Evolutionary conservation across 257 asterid species (phyloP), one percentile per base, ranked within the genome.

Genomic region (Prunella vulgaris): DNA sequence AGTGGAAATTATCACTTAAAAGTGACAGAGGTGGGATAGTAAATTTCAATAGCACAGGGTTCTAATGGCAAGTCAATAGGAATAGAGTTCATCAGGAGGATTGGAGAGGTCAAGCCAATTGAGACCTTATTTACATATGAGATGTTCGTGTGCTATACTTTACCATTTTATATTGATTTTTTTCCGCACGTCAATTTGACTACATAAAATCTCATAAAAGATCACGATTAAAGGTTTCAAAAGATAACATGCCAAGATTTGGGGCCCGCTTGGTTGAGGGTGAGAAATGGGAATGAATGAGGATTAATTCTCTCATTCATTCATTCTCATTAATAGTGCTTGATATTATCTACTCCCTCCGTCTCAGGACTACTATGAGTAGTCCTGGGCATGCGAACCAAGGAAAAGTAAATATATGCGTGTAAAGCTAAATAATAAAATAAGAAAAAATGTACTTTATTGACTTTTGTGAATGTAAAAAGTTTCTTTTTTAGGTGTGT

Each of bases 31-130:
- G 37, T 46, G 6, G 18, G 48, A 57, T 44, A 35, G 24, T 28
- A 58, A 65, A 49, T n/a, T 58, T 60, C 69, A 64, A 52, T 14
- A 63, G 38, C 68, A 59, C 66, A 57, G 62, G 60, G 57, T 53
- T n/a, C n/a, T n/a, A n/a, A n/a, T n/a, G n/a, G n/a, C n/a, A 61
- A 64, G 38, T 54, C 58, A 52, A 28, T 32, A 56, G 27, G 27
- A 37, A 25, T 13, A 64, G 22, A 65, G 30, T 15, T 40, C 18
- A 42, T 7, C 64, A 18, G 63, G 60, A 27, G 20, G 28, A n/a
- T n/a, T n/a, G n/a, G n/a, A 35, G 21, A 37, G 37, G 69, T 46
- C 48, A 13, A 46, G 71, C 37, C 46, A 52, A 74, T 35, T 20
- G 70, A 33, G 42, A 65, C 25, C 48, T 35, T 21, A 60, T 24